Evolutionary conservation across 2,329 filamentous ascomycete genomes (phyloP), one percentile per base, ranked within the genome.

Genomic region (Mollisiaceae sp.): DNA sequence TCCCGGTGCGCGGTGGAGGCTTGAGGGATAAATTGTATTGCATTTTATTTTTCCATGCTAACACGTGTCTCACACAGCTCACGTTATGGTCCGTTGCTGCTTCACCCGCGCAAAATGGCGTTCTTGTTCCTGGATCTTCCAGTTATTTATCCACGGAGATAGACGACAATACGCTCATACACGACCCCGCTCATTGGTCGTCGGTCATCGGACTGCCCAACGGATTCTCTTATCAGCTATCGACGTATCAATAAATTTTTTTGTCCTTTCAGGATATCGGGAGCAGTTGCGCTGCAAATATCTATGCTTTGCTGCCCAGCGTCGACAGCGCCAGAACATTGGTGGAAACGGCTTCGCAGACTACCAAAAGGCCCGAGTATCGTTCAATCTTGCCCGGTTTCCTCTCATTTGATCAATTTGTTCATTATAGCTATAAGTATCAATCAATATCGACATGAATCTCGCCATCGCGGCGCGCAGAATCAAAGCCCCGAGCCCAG

Each of bases 391-490:
- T 24, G 45, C 18, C 9, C 11, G 20, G 32, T 24, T 32, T 35
- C 24, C n/a, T n/a, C 43, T n/a, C 6, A 47, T 54, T 24, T 55
- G 52, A 55, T 35, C 35, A 15, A 35, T 55, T 27, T 38, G 55
- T 57, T 41, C 32, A 57, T 57, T 41, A 57, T 22, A 38, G 24
- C 27, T 32, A 41, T 57, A 38, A 8, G n/a, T 57, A 57, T 57
- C 55, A 56, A 56, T 18, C 15, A 50, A 24, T 57, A 57, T 57
- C 55, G 32, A 57, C 50, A 54, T 54, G 55, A 27, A 57, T 38
- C 32, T 22, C 35, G 55, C 55, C 55, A 57, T 32, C 22, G n/a
- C 39, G 55, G 55, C 36, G 36, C 36, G 32, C 32, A 57, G 24
- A 54, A 57, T 22, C 50, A 38, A 38, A 57, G 32, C 55, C 20